Evolutionary conservation across 306 rosid species (phyloP).

Genomic region (Dryas drummondii): DNA sequence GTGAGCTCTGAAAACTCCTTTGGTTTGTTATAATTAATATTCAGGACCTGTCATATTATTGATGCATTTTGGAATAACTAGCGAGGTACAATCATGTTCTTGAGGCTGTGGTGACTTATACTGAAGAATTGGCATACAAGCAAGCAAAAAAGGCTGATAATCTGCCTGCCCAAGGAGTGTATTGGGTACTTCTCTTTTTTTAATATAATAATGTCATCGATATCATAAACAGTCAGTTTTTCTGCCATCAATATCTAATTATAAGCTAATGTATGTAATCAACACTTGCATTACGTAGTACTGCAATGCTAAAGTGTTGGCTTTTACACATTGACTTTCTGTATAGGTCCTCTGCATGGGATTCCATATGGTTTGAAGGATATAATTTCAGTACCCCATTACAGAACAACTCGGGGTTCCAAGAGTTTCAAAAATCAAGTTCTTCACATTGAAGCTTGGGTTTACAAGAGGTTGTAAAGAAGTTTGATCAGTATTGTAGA

Average conservation of each 20-base stretch:
- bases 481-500: neutral
- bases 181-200: conserved; percentile 49
- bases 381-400: conserved; percentile 74
- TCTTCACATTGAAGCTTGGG: conserved; percentile 79
- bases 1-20: conserved; percentile 16
- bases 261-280: too few relatives aligned
- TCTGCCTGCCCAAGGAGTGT: conserved; percentile 60
- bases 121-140: conserved; percentile 69
- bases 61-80: conserved; percentile 26
- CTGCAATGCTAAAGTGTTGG: neutral
- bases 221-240: neutral
- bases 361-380: conserved; percentile 94
- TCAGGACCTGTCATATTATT: neutral
- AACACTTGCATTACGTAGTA: neutral
- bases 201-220: neutral
- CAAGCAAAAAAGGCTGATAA: conserved; percentile 81
- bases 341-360: conserved; percentile 83
- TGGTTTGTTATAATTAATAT: conserved; percentile 3
- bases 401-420: conserved; percentile 47
- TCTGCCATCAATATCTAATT: neutral
- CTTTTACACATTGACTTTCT: conserved; percentile 9
- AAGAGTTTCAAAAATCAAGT: conserved; percentile 69
- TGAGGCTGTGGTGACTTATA: conserved; percentile 65
- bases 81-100: conserved; percentile 69
- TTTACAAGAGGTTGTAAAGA: conserved; percentile 56